Evolutionary conservation across 2,329 filamentous ascomycete genomes (phyloP), one percentile per base, ranked within the genome.

Genomic region (Fusarium metavorans): DNA sequence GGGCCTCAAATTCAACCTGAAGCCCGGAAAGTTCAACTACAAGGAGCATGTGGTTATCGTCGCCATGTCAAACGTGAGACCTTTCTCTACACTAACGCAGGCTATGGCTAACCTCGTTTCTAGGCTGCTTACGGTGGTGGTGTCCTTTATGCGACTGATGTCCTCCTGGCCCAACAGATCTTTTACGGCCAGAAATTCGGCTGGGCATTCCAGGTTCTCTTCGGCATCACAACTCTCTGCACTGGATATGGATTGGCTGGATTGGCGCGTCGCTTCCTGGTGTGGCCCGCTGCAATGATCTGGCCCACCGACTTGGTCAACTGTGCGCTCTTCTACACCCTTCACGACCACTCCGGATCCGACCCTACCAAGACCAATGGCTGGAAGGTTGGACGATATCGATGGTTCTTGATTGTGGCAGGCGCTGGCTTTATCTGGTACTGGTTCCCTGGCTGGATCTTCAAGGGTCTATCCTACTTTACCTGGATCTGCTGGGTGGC

Each of bases 311-410:
- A 87, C 23, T 80, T 90, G 14, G 88, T 89, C 67, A 89, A 87
- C 72, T 86, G 85, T 16, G 86, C 87, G 3, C 81, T 90, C 41
- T 86, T 90, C 76, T 83, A 85, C 70, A 86, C 83, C 43, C 82
- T 87, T 45, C 85, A 87, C 73, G 85, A 87, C 67, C 84, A 86
- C 75, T 82, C 83, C 5, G 81, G 80, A 16, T 85, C 85, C 7
- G 84, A 89, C 73, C 87, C 88, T 2, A 78, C 83, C 56, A 87
- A 86, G 64, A 86, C 86, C 27, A 87, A 85, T 76, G 91, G 92
- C 50, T 93, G 92, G 92, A 85, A 78, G 37, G 87, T 93, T 58
- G 87, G 89, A n/a, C 88, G 91, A 61, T 92, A 92, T 80, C 87
- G 86, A 72, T 89, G 89, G 80, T 93, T 93, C 82, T 78, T 92